Evolutionary conservation across 202 grass and related monocot species (phyloP), one percentile per base, ranked within the genome.

Genomic region (Setaria viridis): DNA sequence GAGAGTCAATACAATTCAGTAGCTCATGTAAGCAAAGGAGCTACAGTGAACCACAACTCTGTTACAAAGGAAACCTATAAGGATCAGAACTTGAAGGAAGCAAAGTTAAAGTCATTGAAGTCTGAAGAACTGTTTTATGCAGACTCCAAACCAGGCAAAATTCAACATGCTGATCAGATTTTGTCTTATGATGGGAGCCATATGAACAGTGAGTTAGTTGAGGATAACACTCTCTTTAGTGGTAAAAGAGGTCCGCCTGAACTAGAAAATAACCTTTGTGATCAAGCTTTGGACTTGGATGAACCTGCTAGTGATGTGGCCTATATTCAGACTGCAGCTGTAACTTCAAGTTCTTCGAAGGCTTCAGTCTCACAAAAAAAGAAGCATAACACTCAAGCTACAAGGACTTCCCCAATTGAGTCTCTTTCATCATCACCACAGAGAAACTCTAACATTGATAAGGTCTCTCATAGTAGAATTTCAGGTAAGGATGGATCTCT

Each of bases 341-440:
- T 94, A 77, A 92, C 93, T 80, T 99, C 91, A 56, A 95, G 93
- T 82, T 95, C 96, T 82, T 95, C 96, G 76, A 99, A 99, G 86
- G 84, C 88, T 72, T 90, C 93, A 81, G 68, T 80, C 59, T 87
- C 91, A 39, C 89, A 81, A 59, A 93, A 86, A 90, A 90, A 72
- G 88, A 94, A 92, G 91, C 75, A 84, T 35, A 92, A 77, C 62
- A 63, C 85, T 84, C 85, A 73, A 30, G 82, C 86, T 89, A 82
- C 73, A 68, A 95, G 88, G 82, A 89, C 88, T 66, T 94, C 89
- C 11, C 91, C 96, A 32, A 76, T 94, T 47, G 91, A 92, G 47
- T 88, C 88, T 48, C 90, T 90, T 87, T 94, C 91, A 76, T 99
- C 93, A 67, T 94, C 96, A 80, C 93, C 93, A 74, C 71, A 80